Percentiles rank a stretch among this genome's conserved stretches.
Evolutionary conservation across 768 basidiomycete species (phyloP).

Genomic region (Leccinum subtestaceum): DNA sequence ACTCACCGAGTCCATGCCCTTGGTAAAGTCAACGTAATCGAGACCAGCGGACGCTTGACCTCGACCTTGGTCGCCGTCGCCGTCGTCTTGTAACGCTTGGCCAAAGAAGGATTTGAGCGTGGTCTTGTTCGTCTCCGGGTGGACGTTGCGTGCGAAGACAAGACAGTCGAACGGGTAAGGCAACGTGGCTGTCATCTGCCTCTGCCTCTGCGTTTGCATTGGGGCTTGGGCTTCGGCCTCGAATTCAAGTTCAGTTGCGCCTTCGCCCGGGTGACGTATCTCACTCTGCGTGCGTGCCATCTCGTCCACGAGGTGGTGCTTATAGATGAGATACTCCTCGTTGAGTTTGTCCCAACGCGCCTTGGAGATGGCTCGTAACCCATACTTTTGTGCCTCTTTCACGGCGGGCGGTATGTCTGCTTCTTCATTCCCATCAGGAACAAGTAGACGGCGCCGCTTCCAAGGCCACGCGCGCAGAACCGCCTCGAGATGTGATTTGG

Average conservation of each 20-base stretch:
- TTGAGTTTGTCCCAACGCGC: conserved; percentile 60
- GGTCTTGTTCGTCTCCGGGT: conserved; percentile 79
- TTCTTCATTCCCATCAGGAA: not conserved
- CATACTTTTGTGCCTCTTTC: conserved; percentile 52
- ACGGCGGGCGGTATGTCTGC: conserved; percentile 5
- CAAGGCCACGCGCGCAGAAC: conserved; percentile 63
- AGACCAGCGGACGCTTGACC: conserved; percentile 36
- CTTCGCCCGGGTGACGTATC: not conserved
- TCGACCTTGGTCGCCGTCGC: not conserved
- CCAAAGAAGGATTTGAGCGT: conserved; percentile 62
- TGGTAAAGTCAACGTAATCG: conserved; percentile 79
- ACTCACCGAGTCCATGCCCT: conserved; percentile 67
- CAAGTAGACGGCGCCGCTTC: conserved; percentile 29
- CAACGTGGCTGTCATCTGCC: conserved; percentile 25
- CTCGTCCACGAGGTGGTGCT: conserved; percentile 50
- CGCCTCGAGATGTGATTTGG: conserved; percentile 36
- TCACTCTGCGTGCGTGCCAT: conserved; percentile 27
- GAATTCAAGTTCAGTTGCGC: not conserved
- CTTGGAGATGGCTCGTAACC: conserved; percentile 58
- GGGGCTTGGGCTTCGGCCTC: not conserved
- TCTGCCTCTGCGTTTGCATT: not conserved
- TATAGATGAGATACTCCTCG: conserved; percentile 67
- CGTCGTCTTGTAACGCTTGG: conserved; percentile 33
- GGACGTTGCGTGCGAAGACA: conserved; percentile 66
- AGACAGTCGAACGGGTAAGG: conserved; percentile 65